Percentiles rank a stretch among this genome's conserved stretches.
Evolutionary conservation across 345 rosid species (phyloP).

Genomic region (Eutrema yunnanense): DNA sequence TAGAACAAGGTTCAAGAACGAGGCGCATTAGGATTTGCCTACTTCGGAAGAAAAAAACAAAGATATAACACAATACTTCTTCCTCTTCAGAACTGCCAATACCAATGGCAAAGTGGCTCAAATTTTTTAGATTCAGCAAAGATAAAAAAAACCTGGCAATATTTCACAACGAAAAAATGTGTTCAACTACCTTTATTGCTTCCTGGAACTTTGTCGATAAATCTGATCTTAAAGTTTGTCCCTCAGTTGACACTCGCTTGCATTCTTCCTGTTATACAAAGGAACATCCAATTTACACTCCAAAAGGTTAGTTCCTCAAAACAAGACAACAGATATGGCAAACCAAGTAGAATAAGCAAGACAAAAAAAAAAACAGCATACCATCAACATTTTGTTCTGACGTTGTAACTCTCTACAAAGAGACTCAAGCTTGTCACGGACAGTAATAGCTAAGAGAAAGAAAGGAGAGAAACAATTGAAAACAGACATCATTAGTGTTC

Average conservation of each 20-base stretch:
- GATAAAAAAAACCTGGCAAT: neutral
- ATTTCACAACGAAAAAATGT: neutral
- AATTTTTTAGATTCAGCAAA: neutral
- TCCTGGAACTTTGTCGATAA: conserved; percentile 87
- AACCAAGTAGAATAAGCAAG: neutral
- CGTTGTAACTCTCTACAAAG: conserved; percentile 91
- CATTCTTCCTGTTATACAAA: conserved; percentile 73
- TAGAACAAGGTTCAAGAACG: neutral
- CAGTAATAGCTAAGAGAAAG: conserved; percentile 51
- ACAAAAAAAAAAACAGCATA: conserved; percentile 20
- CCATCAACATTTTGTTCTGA: conserved; percentile 93
- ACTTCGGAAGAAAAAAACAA: neutral
- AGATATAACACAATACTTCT: neutral
- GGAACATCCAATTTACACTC: neutral
- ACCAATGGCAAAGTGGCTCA: neutral
- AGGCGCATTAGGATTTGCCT: neutral
- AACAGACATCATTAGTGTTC: too few relatives aligned
- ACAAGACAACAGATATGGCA: neutral
- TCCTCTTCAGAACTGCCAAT: neutral
- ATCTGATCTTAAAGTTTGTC: conserved; percentile 81
- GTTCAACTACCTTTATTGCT: conserved; percentile 66
- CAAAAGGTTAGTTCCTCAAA: neutral
- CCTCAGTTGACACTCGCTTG: conserved; percentile 81
- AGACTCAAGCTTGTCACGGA: conserved; percentile 89
- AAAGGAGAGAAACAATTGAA: neutral